Conservation (phyloP, 768 basidiomycete genomes). For the Zangia roseola region DNA sequence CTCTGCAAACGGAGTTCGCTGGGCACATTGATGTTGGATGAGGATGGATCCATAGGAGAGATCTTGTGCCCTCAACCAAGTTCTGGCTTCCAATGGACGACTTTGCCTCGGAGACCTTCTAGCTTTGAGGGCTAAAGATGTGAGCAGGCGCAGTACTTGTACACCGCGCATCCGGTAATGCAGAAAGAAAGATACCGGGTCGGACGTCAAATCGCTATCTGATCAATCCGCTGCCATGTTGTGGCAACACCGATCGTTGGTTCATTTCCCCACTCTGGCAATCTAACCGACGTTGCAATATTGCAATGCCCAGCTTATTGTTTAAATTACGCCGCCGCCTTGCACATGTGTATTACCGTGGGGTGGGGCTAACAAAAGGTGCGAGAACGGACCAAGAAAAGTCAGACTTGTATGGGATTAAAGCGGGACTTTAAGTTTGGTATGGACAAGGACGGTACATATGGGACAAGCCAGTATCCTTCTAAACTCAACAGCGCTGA, state of each 20-base stretch:
- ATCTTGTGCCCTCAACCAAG: neutral
- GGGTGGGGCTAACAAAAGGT: neutral
- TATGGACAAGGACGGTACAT: neutral
- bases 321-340: slow-evolving; percentile 10
- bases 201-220: neutral
- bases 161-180: too few relatives aligned
- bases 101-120: too few relatives aligned
- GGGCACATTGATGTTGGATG: slow-evolving; percentile 18
- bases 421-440: neutral
- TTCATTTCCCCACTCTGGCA: neutral
- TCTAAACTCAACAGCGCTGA: neutral
- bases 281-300: neutral
- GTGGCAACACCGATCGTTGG: neutral
- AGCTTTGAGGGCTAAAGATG: too few relatives aligned
- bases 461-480: neutral
- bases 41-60: slow-evolving; percentile 11
- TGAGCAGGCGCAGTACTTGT: too few relatives aligned
- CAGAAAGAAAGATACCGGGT: too few relatives aligned
- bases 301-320: slow-evolving; percentile 1
- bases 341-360: slow-evolving; percentile 5
- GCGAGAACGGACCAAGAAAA: slow-evolving; percentile 1
- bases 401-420: slow-evolving; percentile 2
- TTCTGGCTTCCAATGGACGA: neutral
- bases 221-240: neutral
- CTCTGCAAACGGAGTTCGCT: slow-evolving; percentile 25